A percentile compares a stretch with the other conserved stretches of the same genome.
Evolutionary conservation across 768 basidiomycete species (phyloP).

Genomic region (Mycena rebaudengoi): DNA sequence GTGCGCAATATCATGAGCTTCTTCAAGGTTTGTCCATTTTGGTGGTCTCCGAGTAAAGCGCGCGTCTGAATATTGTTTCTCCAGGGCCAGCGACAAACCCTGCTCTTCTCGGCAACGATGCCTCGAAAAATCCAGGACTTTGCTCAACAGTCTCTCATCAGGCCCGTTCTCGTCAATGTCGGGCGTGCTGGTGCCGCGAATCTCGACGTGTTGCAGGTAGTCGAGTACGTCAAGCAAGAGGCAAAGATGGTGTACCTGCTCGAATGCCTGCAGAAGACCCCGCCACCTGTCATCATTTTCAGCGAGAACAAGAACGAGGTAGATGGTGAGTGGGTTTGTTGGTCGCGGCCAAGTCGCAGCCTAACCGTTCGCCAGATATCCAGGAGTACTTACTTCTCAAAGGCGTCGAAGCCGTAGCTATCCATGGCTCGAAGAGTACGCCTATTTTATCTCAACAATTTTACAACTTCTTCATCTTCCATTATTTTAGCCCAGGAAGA

Average conservation of each 20-base stretch:
- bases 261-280: slow-evolving; percentile 97
- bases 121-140: slow-evolving; percentile 99
- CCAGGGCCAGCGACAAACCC: slow-evolving; percentile 94
- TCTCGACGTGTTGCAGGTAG: slow-evolving; percentile 93
- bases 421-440: slow-evolving; percentile 96
- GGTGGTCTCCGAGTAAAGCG: background rate
- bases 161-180: slow-evolving; percentile 95
- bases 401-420: slow-evolving; percentile 97
- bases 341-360: background rate
- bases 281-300: slow-evolving; percentile 97
- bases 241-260: slow-evolving; percentile 99
- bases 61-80: slow-evolving; percentile 16
- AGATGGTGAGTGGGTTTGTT: slow-evolving; percentile 70
- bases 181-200: slow-evolving; percentile 98
- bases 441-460: slow-evolving; percentile 9
- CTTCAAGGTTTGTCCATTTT: slow-evolving; percentile 75
- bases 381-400: slow-evolving; percentile 97
- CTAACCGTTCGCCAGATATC: slow-evolving; percentile 70
- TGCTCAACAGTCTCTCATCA: slow-evolving; percentile 94
- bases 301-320: slow-evolving; percentile 99
- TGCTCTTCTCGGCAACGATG: slow-evolving; percentile 99
- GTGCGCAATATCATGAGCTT: slow-evolving; percentile 99
- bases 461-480: background rate
- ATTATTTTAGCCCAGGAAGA: slow-evolving; percentile 86
- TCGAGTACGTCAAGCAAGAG: slow-evolving; percentile 99